Percentiles rank a stretch among this genome's conserved stretches.
Conservation (phyloP, 2,329 filamentous ascomycete species). For the Plenodomus lindquistii region DNA sequence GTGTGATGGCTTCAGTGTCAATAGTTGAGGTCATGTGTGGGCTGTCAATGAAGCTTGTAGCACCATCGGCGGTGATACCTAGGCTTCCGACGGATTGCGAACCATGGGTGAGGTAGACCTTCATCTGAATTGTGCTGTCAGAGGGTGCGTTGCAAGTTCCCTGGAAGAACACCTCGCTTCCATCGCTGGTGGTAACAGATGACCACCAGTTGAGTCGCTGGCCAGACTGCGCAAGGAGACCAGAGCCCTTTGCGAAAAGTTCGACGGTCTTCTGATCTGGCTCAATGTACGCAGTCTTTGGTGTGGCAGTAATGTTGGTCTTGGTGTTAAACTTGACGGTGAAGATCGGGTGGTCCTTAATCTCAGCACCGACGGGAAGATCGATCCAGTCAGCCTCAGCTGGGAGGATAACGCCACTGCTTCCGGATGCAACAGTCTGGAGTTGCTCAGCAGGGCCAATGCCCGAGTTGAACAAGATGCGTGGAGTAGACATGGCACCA, state of each 20-base stretch:
- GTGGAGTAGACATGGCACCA: constrained; percentile 69
- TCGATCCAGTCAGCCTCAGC: constrained; percentile 52
- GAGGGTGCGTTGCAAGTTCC: constrained; percentile 52
- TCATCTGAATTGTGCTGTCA: constrained; percentile 41
- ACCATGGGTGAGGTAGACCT: constrained; percentile 64
- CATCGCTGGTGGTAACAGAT: constrained; percentile 48
- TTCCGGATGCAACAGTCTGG: constrained; percentile 48
- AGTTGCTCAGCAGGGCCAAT: constrained; percentile 63
- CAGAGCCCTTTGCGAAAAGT: constrained; percentile 41
- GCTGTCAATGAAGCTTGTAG: constrained; percentile 52
- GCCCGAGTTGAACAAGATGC: constrained; percentile 69
- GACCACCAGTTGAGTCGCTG: constrained; percentile 56
- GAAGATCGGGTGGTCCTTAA: constrained; percentile 47
- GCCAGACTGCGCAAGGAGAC: constrained; percentile 52
- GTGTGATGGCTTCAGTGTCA: constrained; percentile 45
- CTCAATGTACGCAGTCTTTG: constrained; percentile 27
- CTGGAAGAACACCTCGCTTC: constrained; percentile 45
- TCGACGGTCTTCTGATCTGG: constrained; percentile 36
- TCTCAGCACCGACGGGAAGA: constrained; percentile 52
- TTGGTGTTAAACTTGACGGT: constrained; percentile 39
- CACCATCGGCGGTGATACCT: constrained; percentile 40
- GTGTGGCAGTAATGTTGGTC: constrained; percentile 18
- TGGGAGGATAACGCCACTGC: constrained; percentile 48
- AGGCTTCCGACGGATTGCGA: constrained; percentile 64
- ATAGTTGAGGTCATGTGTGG: constrained; percentile 57